Conservation (phyloP, 2,329 filamentous ascomycete species). For the Monosporascus sp. region DNA sequence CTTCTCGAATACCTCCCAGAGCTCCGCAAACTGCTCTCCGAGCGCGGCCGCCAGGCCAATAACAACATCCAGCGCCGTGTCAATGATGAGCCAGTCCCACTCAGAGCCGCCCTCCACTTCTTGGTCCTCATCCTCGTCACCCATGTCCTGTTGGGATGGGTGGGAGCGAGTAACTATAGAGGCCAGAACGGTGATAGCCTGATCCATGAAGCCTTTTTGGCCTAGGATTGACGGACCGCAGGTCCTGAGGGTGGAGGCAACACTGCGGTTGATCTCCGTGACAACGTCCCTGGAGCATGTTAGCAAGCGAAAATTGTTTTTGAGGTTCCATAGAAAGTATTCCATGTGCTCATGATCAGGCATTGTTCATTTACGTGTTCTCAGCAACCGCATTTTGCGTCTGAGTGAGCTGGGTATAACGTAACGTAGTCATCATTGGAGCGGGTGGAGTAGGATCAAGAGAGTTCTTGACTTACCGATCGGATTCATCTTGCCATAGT, state of each 20-base stretch:
- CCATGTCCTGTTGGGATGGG: constrained; percentile 86
- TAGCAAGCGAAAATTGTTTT: constrained; percentile 7
- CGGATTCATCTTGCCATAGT: constrained; percentile 84
- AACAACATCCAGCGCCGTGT: constrained; percentile 88
- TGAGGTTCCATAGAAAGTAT: neutral
- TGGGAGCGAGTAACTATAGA: constrained; percentile 86
- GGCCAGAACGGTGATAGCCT: constrained; percentile 69
- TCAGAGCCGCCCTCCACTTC: constrained; percentile 78
- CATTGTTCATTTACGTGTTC: constrained; percentile 66
- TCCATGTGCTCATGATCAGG: constrained; percentile 29
- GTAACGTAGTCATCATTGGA: constrained; percentile 83
- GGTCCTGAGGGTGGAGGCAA: constrained; percentile 84
- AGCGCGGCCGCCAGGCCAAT: constrained; percentile 79
- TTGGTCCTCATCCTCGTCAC: constrained; percentile 71
- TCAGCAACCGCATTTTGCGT: constrained; percentile 86
- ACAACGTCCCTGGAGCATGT: constrained; percentile 65
- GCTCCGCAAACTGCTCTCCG: constrained; percentile 73
- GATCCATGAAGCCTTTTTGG: constrained; percentile 67
- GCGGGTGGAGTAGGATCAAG: constrained; percentile 12
- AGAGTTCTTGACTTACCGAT: constrained; percentile 66
- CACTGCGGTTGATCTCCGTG: constrained; percentile 91
- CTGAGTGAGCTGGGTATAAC: constrained; percentile 99
- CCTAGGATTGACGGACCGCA: constrained; percentile 83
- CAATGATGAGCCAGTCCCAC: constrained; percentile 95
- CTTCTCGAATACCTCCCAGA: constrained; percentile 97